Base-by-base conservation (phyloP, 2,329 filamentous ascomycete species). In the Alternaria panax region DNA sequence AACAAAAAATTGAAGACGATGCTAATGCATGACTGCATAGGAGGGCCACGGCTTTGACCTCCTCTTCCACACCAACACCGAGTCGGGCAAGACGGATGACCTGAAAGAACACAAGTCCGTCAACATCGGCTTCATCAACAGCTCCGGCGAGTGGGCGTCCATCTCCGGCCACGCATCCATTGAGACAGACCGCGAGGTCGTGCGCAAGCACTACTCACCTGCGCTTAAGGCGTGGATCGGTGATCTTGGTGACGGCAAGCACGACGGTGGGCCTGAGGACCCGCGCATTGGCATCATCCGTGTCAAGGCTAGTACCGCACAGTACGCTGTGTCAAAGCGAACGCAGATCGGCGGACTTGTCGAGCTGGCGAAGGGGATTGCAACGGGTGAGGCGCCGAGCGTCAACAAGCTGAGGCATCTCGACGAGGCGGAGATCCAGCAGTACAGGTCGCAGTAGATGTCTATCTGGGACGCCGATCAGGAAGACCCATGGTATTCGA, bases 51-150 rank as follows among this genome's bases (percentile, higher is more conserved):
- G 91, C 71, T 84, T 93, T 57, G 92, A 96, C 76, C 86, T 95
- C 57, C 86, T 96, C 78, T 96, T 96, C 85, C 90, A 95, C 83
- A 93, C 92, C 74, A 96, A 96, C 83, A 93, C 92, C 63, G 91
- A 94, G 76, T 93, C 91, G 9, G 88, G 92, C 80, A 96, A 97
- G 84, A 93, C 92, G 5, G 86, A 92, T 77, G 92, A 96, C 73
- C 85, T 96, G 41, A 83, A 86, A 57, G 82, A 83, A 57, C 89
- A 96, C 77, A 82, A 89, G 0, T 86, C 91, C 68, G 85, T 93
- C 81, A 96, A 96, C 81, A 85, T 96, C 65, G 87, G 90, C 47
- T 96, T 96, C 83, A 84, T 94, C 68, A 90, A 90, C 76, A 78
- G 79, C 65, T 86, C 87, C 2, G 92, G 92, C 67, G 89, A 94